Evolutionary conservation across 2,329 filamentous ascomycete genomes (phyloP), one percentile per base, ranked within the genome.

Genomic region (Samsoniella hepiali): DNA sequence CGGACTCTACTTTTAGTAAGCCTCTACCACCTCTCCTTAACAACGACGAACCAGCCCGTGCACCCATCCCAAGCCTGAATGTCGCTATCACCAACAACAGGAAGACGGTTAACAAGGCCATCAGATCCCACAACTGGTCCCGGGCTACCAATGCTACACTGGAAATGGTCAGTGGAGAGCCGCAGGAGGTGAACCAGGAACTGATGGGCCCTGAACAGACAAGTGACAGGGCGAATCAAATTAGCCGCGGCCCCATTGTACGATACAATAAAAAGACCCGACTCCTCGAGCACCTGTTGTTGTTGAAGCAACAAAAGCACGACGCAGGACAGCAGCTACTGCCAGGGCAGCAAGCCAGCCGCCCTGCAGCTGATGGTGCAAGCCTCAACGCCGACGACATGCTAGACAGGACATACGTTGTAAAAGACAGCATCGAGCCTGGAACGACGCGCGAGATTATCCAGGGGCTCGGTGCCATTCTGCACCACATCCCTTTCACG

Each of bases 401-500:
- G 58, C n/a, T 31, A 11, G 15, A 32, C 31, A 31, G 22, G 1
- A 32, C 47, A 42, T 58, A 58, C 32, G 17, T 49, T 3, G 27
- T 57, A 2, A 36, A 38, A 9, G 38, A 40, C 8, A 34, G 6
- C 9, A 53, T 63, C n/a, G 40, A 64, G 32, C 58, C 50, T 3
- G 29, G n/a, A 10, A 36, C 29, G 17, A 32, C 55, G 3, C 55
- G 51, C 13, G 67, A 69, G 31, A 68, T 70, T n/a, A 68, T 84
- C 49, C 74, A 78, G 63, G 55, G 58, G 0, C 70, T 74, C 5
- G 54, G 29, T 4, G 8, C 15, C 7, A 51, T 22, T 6, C 74
- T 85, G 27, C 67, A 69, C 22, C 77, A 81, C 68, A 74, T 81
- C 1, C 77, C 74, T 27, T 84, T 82, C 68, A 77, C 77, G 11